Conservation (phyloP, 2,329 filamentous ascomycete genomes). For the Nigrospora sphaerica region DNA sequence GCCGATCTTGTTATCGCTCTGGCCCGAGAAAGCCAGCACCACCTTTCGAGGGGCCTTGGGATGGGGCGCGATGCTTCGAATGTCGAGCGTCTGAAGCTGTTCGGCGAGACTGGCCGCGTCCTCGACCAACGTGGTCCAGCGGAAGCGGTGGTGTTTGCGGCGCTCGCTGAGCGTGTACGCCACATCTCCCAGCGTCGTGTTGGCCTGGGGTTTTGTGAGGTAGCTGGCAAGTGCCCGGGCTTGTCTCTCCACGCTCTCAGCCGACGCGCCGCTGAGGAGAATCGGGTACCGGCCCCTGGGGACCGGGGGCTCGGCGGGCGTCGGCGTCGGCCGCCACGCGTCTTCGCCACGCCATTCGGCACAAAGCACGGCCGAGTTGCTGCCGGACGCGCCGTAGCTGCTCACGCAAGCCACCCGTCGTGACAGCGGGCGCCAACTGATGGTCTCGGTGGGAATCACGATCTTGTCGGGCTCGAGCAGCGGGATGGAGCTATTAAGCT, state of each 20-base stretch:
- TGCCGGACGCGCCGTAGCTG: constrained; percentile 28
- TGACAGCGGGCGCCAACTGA: constrained; percentile 19
- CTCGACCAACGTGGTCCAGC: background rate
- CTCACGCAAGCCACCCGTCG: constrained; percentile 22
- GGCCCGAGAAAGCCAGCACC: background rate
- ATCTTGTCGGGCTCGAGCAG: constrained; percentile 8
- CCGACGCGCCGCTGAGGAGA: background rate
- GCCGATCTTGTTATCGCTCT: background rate
- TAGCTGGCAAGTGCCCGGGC: background rate
- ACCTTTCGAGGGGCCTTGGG: background rate
- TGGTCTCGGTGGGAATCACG: constrained; percentile 7
- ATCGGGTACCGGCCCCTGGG: background rate
- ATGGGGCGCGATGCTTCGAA: background rate
- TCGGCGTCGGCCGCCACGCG: background rate
- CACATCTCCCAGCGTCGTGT: background rate
- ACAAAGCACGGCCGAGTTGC: constrained; percentile 20
- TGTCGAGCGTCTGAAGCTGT: background rate
- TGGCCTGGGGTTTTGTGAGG: background rate
- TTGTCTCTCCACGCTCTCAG: background rate
- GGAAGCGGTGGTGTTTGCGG: background rate
- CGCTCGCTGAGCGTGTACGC: background rate
- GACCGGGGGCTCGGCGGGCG: fast-evolving
- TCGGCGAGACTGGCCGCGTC: background rate
- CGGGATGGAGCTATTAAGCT: constrained; percentile 20
- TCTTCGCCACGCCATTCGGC: background rate